Conservation (phyloP, 2,329 filamentous ascomycete genomes). For the Aspergillus spinulosporus region DNA sequence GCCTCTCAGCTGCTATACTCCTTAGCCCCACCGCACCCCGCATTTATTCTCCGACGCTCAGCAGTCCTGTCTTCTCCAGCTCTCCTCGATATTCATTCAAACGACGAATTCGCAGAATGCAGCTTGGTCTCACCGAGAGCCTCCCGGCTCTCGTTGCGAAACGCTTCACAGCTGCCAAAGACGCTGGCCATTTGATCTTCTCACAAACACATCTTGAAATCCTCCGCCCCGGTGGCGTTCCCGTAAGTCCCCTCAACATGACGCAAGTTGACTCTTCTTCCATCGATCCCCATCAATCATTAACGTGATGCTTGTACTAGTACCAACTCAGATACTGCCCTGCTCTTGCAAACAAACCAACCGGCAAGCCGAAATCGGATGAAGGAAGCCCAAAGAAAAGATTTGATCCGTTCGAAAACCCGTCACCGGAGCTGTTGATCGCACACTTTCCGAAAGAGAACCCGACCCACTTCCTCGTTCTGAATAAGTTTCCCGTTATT, state of each 20-base stretch:
- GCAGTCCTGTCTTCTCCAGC: neutral
- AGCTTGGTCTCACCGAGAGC: slow-evolving; percentile 38
- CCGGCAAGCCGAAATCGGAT: slow-evolving; percentile 26
- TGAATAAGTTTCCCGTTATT: slow-evolving; percentile 54
- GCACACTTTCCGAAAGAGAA: slow-evolving; percentile 38
- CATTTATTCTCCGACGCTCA: neutral
- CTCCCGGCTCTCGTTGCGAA: slow-evolving; percentile 39
- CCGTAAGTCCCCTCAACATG: slow-evolving; percentile 27
- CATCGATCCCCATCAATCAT: neutral
- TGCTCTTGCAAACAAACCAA: slow-evolving; percentile 48
- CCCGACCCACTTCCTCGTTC: slow-evolving; percentile 43
- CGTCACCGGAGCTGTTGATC: slow-evolving; percentile 44
- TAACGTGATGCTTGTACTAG: slow-evolving; percentile 27
- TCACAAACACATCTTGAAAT: slow-evolving; percentile 43
- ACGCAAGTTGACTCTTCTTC: neutral
- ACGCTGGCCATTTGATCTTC: slow-evolving; percentile 40
- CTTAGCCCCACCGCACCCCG: neutral
- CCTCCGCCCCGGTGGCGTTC: slow-evolving; percentile 34
- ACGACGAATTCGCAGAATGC: slow-evolving; percentile 28
- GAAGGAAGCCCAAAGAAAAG: slow-evolving; percentile 28
- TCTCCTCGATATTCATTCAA: slow-evolving; percentile 5
- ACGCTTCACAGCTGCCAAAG: slow-evolving; percentile 39
- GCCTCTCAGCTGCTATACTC: too few species aligned
- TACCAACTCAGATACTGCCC: slow-evolving; percentile 53
- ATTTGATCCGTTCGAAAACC: slow-evolving; percentile 48